Percentiles rank a stretch among this genome's conserved stretches.
Evolutionary conservation across 345 rosid species (phyloP).

Genomic region (Brassica carinata): DNA sequence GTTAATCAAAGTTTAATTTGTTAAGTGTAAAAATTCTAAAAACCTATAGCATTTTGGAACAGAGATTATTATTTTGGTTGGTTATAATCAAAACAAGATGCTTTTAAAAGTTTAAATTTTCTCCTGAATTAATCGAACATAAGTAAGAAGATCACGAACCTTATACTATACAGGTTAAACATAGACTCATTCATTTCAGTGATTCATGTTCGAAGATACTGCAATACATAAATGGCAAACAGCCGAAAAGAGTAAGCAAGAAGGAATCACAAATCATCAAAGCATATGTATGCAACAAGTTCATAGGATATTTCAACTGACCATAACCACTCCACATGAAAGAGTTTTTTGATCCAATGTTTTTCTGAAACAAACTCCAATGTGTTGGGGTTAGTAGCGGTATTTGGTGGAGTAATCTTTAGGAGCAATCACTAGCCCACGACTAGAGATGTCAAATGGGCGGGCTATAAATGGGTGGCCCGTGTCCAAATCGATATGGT

Average conservation of each 20-base stretch:
- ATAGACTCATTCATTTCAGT: constrained; percentile 8
- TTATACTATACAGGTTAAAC: background rate
- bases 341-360: background rate
- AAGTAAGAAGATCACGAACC: background rate
- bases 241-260: constrained; percentile 2
- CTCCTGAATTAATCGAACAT: background rate
- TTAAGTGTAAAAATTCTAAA: too few species aligned
- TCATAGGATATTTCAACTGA: constrained; percentile 21
- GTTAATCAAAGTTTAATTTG: too few species aligned
- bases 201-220: constrained; percentile 24
- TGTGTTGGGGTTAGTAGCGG: constrained; percentile 58
- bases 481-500: too few species aligned
- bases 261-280: constrained; percentile 18
- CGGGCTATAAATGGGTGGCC: too few species aligned
- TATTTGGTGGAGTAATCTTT: constrained; percentile 97
- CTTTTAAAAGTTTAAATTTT: background rate
- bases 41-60: too few species aligned
- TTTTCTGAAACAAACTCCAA: background rate
- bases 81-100: too few species aligned
- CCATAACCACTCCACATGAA: constrained; percentile 18
- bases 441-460: too few species aligned
- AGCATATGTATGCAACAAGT: constrained; percentile 14
- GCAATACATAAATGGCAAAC: constrained; percentile 24
- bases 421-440: constrained; percentile 94
- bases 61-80: too few species aligned